Percentiles rank a stretch among this genome's conserved stretches.
phyloP scores from a whole-genome alignment of 225 moss, liverwort and hornwort species.

The Antitrichia curtipendula region DNA sequence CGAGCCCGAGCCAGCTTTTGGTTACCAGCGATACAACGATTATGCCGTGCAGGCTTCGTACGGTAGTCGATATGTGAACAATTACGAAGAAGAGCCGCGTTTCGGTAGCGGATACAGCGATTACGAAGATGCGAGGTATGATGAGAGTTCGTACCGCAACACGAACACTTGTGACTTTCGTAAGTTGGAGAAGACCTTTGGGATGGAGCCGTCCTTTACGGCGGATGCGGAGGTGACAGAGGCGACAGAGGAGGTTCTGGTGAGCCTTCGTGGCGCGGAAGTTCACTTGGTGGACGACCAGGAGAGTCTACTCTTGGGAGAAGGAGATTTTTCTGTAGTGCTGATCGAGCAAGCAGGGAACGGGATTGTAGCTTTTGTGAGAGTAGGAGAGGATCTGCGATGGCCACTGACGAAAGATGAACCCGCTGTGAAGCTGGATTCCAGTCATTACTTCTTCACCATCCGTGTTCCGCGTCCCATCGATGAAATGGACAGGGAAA shows the following conservation, averaged over 20 bases:
- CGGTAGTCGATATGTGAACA: background rate
- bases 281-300: constrained; percentile 76
- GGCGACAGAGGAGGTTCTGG: constrained; percentile 50
- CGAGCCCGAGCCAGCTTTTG: background rate
- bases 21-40: background rate
- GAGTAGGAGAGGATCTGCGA: constrained; percentile 60
- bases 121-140: background rate
- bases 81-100: background rate
- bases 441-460: constrained; percentile 75
- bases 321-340: constrained; percentile 63
- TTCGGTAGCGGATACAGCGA: background rate
- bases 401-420: constrained; percentile 82
- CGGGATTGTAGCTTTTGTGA: constrained; percentile 49
- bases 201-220: background rate
- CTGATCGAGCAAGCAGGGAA: constrained; percentile 61
- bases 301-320: constrained; percentile 55
- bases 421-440: constrained; percentile 67
- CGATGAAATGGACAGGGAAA: constrained; percentile 23
- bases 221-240: constrained; percentile 37
- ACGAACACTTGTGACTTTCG: background rate
- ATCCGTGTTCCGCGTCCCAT: constrained; percentile 37
- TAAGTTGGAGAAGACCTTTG: background rate
- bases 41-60: background rate
- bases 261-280: constrained; percentile 56
- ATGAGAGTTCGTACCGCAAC: background rate